Conservation (phyloP, 768 basidiomycete genomes). For the Xerocomellus amylosporus region DNA sequence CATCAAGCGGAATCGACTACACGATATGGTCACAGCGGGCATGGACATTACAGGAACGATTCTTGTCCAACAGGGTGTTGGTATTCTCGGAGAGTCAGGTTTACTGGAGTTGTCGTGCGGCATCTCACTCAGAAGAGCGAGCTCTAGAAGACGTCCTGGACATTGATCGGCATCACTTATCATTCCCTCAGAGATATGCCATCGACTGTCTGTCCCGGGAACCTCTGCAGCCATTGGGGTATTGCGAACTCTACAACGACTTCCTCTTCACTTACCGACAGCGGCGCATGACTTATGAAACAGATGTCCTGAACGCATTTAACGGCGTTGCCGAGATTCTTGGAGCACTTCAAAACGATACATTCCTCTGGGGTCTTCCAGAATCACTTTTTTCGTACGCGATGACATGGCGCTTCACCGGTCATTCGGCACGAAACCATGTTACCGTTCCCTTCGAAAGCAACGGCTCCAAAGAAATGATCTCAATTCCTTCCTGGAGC, state of each 20-base stretch:
- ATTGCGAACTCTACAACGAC: neutral
- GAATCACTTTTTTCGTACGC: constrained; percentile 12
- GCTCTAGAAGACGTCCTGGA: constrained; percentile 5
- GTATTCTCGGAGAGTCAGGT: constrained; percentile 22
- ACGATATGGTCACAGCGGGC: constrained; percentile 11
- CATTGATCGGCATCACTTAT: neutral
- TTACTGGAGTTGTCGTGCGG: constrained; percentile 16
- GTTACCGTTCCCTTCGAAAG: constrained; percentile 1
- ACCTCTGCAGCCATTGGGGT: neutral
- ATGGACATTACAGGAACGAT: constrained; percentile 22
- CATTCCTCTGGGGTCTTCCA: constrained; percentile 14
- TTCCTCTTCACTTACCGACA: constrained; percentile 9
- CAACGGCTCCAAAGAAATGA: constrained; percentile 1
- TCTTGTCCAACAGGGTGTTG: constrained; percentile 14
- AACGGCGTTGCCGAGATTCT: constrained; percentile 11
- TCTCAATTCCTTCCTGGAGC: constrained; percentile 15
- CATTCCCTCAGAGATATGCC: neutral
- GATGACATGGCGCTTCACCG: constrained; percentile 6
- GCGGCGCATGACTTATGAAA: constrained; percentile 11
- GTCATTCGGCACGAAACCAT: neutral
- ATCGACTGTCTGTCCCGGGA: neutral
- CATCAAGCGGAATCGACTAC: neutral
- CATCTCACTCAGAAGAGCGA: constrained; percentile 12
- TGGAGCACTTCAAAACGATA: constrained; percentile 4
- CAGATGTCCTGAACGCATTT: constrained; percentile 17